phyloP scores from a whole-genome alignment of 2,329 filamentous ascomycete species.

The Ceratocystis destructans region DNA sequence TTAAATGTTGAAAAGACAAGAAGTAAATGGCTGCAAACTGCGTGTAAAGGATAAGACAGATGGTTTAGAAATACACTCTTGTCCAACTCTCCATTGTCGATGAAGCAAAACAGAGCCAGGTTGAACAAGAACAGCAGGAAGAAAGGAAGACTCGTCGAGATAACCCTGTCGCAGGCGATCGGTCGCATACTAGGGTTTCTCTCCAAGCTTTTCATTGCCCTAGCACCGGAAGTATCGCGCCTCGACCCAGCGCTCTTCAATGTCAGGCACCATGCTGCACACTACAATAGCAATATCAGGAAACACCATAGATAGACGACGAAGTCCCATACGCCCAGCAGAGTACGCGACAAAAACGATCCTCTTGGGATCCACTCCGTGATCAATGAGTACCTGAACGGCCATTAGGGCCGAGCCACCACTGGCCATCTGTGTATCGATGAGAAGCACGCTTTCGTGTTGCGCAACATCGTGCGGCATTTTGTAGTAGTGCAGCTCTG shows the following conservation, averaged over 20 bases:
- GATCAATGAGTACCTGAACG: conserved; percentile 86
- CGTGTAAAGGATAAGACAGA: no score
- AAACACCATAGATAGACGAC: conserved; percentile 76
- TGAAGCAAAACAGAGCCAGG: no score
- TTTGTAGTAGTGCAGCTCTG: conserved; percentile 80
- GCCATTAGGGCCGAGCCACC: conserved; percentile 84
- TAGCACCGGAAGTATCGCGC: conserved; percentile 80
- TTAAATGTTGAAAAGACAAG: no score
- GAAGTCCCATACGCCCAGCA: conserved; percentile 70
- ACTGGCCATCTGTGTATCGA: conserved; percentile 90
- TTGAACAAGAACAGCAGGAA: no score
- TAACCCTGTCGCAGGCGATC: no score
- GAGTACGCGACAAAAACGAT: conserved; percentile 92
- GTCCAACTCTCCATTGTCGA: no score
- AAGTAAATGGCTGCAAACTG: no score
- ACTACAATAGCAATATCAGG: conserved; percentile 78
- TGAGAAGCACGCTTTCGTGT: conserved; percentile 68
- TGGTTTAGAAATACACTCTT: no score
- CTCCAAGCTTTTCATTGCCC: conserved; percentile 1
- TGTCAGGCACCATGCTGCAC: conserved; percentile 65
- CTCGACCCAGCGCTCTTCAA: conserved; percentile 82
- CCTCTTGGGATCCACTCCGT: conserved; percentile 68
- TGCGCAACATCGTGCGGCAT: conserved; percentile 58
- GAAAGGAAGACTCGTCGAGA: no score
- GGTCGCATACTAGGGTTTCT: background rate